Base-by-base conservation (phyloP, 1,284 basidiomycete genomes). In the Ceratobasidium sp. region DNA sequence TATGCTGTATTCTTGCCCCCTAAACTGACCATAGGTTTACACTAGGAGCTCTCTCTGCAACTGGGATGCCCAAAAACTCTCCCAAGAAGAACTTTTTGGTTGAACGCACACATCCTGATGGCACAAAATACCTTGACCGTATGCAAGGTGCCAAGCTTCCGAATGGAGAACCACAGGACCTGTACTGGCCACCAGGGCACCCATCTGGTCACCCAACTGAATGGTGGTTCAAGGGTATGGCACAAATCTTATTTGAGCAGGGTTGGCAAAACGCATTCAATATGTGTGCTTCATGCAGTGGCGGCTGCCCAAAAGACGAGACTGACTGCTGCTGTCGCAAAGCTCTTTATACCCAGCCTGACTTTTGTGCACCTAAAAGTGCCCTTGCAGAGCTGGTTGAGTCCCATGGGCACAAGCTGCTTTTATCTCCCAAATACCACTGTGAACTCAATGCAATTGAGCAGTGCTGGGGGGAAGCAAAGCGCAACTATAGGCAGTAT, bases 191-290 rank as follows among this genome's bases (percentile, higher is more conserved):
- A 1, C 78, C 81, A 52, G 69, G 83, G 66, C 83, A 84, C 75
- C n/a, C n/a, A n/a, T n/a, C n/a, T n/a, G n/a, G n/a, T n/a, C n/a
- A n/a, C n/a, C n/a, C n/a, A n/a, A n/a, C n/a, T n/a, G n/a, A n/a
- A n/a, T n/a, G n/a, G n/a, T n/a, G n/a, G n/a, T 84, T 84, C 78
- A 85, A 85, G 76, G 84, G 84, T 11, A 84, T 83, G 81, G 80
- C 82, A 61, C 4, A 69, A 1, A 83, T 85, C 32, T 78, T 85
- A 15, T 5, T 43, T 0, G 83, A 84, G 69, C 78, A 80, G 7
- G 82, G 82, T 1, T 78, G 83, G 1, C n/a, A n/a, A n/a, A 17
- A 52, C 46, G 56, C 43, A n/a, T 54, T 22, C 32, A 43, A 37
- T 7, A 22, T 19, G 25, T 15, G 15, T 1, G 77, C 76, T 22